Evolutionary conservation across 2,329 filamentous ascomycete species (phyloP), one percentile per base, ranked within the genome.

Genomic region (Aspergillus intermedius): DNA sequence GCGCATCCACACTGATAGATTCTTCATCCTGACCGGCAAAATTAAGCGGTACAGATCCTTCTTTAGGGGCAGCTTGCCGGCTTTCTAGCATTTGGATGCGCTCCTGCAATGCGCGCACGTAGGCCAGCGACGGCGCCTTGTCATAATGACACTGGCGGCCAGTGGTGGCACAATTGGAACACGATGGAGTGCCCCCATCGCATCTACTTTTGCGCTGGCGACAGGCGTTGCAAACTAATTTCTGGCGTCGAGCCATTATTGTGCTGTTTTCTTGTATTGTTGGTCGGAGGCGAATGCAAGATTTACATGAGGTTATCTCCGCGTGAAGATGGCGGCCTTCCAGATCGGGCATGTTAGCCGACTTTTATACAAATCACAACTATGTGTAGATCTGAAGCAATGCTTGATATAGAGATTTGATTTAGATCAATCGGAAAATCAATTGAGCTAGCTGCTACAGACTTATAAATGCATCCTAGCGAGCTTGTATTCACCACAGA

Each of bases 141-240:
- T 49, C 47, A 21, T 49, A 49, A 10, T 45, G 42, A 25, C 47
- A 49, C 17, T 42, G n/a, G 15, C 41, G 44, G 25, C 21, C 34
- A 10, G 13, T 49, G 12, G 42, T 25, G n/a, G 37, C 17, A 34
- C 47, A 49, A 39, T 42, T 32, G 22, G 47, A 49, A 22, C 47
- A 49, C 8, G 41, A 19, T 10, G 47, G 47, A 5, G 42, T 39
- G 15, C 8, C 21, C 9, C 47, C 47, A 42, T 49, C 47, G 34
- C 47, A 49, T 49, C 39, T 49, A 25, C 42, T 49, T 34, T 49
- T 49, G n/a, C 47, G 42, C 13, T 42, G 47, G 22, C 47, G 42
- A 17, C 47, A 49, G 9, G 42, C 40, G 30, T 42, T 45, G 35
- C 47, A 49, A 2, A 49, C 47, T 10, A 45, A 17, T 41, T 49